phyloP scores from a whole-genome alignment of 495 filamentous ascomycete genomes.

The Annulohypoxylon stygium region DNA sequence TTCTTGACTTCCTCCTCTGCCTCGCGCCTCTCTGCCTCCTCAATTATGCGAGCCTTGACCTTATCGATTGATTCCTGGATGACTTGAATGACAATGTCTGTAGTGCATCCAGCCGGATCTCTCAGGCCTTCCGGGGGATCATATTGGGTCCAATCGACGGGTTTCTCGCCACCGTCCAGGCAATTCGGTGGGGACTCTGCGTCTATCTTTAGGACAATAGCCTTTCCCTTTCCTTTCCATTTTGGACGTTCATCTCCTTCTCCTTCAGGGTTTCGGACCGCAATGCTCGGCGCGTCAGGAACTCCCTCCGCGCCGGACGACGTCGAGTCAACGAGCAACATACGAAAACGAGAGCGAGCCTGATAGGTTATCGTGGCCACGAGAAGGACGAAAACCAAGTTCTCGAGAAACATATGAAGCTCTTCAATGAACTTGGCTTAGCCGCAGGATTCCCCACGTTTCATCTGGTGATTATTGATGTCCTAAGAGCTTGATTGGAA shows the following conservation, averaged over 20 bases:
- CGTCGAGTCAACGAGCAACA: constrained; percentile 32
- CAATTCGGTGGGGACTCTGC: neutral
- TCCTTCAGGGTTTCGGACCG: constrained; percentile 6
- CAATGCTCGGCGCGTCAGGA: neutral
- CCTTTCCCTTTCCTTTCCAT: constrained; percentile 47
- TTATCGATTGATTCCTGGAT: constrained; percentile 52
- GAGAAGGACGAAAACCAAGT: neutral
- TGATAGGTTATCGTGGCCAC: neutral
- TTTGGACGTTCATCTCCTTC: constrained; percentile 8
- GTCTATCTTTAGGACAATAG: neutral
- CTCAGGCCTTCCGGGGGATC: constrained; percentile 52
- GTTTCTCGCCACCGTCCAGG: neutral
- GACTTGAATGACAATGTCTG: constrained; percentile 49
- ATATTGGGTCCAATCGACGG: constrained; percentile 53
- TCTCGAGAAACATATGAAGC: constrained; percentile 17
- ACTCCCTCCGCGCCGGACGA: constrained; percentile 35
- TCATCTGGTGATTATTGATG: constrained; percentile 3
- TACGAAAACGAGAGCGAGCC: constrained; percentile 19
- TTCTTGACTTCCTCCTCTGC: constrained; percentile 28
- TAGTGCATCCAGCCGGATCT: constrained; percentile 37
- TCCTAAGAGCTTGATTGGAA: constrained; percentile 37
- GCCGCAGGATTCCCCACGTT: constrained; percentile 43
- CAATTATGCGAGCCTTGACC: constrained; percentile 50
- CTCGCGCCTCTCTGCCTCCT: constrained; percentile 40
- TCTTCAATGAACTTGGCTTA: constrained; percentile 21